Evolutionary conservation across 257 asterid genomes (phyloP).

Genomic region (Primulina huaijiensis): DNA sequence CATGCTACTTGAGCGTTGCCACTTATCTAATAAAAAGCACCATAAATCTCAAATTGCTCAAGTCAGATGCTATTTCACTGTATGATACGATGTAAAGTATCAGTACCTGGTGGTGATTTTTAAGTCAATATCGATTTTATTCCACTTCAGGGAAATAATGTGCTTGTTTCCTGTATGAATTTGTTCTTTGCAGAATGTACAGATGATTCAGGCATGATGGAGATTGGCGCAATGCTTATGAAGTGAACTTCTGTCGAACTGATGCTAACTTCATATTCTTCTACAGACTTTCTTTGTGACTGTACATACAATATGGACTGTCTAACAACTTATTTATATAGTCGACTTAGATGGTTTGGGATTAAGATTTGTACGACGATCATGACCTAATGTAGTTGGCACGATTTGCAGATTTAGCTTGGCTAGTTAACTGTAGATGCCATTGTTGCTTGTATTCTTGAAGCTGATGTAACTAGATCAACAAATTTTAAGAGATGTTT

Average conservation of each 20-base stretch:
- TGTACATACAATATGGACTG: constrained; percentile 29
- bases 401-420: background rate
- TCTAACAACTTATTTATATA: constrained; percentile 12
- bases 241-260: constrained; percentile 8
- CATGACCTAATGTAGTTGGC: constrained; percentile 7
- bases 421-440: constrained; percentile 25
- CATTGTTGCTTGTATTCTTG: constrained; percentile 20
- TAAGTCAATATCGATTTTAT: background rate
- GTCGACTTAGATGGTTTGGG: background rate
- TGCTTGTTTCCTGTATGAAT: constrained; percentile 8
- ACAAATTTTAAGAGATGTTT: constrained; percentile 8
- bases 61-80: constrained; percentile 5
- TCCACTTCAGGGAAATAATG: constrained; percentile 1
- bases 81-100: constrained; percentile 2
- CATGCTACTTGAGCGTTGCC: background rate
- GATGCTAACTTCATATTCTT: constrained; percentile 21
- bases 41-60: background rate
- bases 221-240: constrained; percentile 5
- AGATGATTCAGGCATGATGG: constrained; percentile 59
- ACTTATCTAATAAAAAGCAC: background rate
- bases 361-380: background rate
- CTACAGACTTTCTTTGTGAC: constrained; percentile 17
- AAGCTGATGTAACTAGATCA: constrained; percentile 16
- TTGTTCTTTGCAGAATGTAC: constrained; percentile 39
- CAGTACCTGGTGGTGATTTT: background rate